Evolutionary conservation across 83 land plant species (phyloP).

Genomic region (Diphasiastrum complanatum): DNA sequence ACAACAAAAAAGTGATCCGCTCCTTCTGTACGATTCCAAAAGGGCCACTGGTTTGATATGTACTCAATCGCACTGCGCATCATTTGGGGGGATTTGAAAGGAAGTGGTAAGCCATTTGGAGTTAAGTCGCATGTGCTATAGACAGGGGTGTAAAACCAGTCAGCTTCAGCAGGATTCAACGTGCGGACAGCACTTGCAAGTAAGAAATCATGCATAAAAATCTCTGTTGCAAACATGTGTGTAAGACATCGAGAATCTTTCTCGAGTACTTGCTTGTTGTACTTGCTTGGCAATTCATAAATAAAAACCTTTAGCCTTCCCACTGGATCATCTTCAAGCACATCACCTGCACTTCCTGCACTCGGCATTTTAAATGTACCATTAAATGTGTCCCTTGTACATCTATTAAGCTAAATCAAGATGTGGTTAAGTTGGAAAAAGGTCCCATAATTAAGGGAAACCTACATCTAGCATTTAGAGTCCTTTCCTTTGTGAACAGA

Average conservation of each 20-base stretch:
- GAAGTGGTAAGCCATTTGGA: too few relatives aligned
- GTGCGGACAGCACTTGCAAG: slow-evolving; percentile 7
- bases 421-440: too few relatives aligned
- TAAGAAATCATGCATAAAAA: slow-evolving; percentile 10
- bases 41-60: slow-evolving; percentile 12
- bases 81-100: too few relatives aligned
- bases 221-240: slow-evolving; percentile 15
- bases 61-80: slow-evolving; percentile 13
- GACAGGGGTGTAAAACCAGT: slow-evolving; percentile 13
- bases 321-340: slow-evolving; percentile 14
- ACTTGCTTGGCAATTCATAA: slow-evolving; percentile 7
- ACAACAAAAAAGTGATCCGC: too few relatives aligned
- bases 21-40: too few relatives aligned
- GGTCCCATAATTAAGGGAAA: too few relatives aligned
- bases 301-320: slow-evolving; percentile 17
- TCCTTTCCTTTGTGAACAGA: too few relatives aligned
- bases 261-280: slow-evolving; percentile 3
- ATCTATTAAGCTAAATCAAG: too few relatives aligned
- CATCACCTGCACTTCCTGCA: slow-evolving; percentile 18
- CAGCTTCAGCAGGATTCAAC: slow-evolving; percentile 13
- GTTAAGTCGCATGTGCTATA: slow-evolving; percentile 10
- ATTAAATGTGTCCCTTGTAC: too few relatives aligned
- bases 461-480: too few relatives aligned
- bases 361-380: too few relatives aligned
- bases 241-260: slow-evolving; percentile 12